These are phyloP conservation scores for Beauveria asiatica DNA, from an alignment of 2,329 filamentous ascomycete species.

Conservation along the genomic window DNA sequence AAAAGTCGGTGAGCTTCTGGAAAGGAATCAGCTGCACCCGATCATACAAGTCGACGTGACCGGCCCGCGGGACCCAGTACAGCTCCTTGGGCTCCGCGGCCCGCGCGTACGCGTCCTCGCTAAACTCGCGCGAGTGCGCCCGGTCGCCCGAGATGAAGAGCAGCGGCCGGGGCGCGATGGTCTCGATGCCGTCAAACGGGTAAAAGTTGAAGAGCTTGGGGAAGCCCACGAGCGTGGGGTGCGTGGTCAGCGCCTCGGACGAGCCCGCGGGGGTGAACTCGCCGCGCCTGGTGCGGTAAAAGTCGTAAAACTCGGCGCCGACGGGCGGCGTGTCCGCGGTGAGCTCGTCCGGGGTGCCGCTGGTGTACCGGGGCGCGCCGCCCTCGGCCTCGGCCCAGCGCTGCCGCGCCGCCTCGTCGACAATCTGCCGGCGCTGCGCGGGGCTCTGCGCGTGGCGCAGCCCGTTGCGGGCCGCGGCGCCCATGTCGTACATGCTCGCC, in stretches of 20 bases:
- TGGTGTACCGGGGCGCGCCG: neutral
- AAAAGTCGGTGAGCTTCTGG: conserved; percentile 20
- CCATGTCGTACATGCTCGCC: neutral
- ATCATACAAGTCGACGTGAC: conserved; percentile 30
- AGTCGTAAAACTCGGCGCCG: neutral
- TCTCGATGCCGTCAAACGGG: conserved; percentile 22
- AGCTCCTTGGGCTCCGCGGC: conserved; percentile 29
- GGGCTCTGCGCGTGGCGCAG: neutral
- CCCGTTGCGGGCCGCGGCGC: conserved; percentile 13
- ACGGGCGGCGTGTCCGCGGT: neutral
- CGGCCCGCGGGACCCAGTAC: conserved; percentile 22
- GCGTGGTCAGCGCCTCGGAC: neutral
- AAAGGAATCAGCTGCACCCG: conserved; percentile 28
- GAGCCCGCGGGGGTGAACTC: neutral
- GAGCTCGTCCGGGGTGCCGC: neutral
- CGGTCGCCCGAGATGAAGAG: conserved; percentile 20
- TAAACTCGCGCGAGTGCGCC: conserved; percentile 22
- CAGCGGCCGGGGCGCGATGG: conserved; percentile 22
- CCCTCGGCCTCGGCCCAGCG: neutral
- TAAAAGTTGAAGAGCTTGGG: conserved; percentile 21
- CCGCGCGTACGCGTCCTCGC: conserved; percentile 18
- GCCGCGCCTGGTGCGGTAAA: neutral
- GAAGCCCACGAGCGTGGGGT: neutral
- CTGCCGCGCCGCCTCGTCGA: neutral
- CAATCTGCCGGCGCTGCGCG: neutral